phyloP scores from a whole-genome alignment of 208 protist species.

The Trypanosoma cruzi region DNA sequence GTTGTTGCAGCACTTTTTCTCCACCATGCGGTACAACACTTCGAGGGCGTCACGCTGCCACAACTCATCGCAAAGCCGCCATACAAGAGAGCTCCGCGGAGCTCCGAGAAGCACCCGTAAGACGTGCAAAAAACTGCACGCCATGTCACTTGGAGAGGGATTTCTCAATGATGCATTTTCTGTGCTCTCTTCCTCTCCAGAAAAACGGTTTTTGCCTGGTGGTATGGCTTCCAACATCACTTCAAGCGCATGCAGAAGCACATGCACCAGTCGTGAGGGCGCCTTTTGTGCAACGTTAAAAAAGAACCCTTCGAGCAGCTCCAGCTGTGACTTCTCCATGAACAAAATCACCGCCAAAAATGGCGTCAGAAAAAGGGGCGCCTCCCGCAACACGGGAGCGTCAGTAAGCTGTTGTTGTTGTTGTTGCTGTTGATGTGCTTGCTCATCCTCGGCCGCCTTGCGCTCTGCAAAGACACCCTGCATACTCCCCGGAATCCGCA shows the following conservation, averaged over 20 bases:
- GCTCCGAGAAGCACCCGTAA: slow-evolving; percentile 23
- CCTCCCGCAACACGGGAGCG: neutral
- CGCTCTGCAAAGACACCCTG: slow-evolving; percentile 9
- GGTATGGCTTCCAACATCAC: slow-evolving; percentile 4
- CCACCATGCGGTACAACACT: slow-evolving; percentile 50
- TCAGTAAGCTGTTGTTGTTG: slow-evolving; percentile 7
- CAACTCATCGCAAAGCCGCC: slow-evolving; percentile 54
- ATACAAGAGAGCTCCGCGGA: slow-evolving; percentile 28
- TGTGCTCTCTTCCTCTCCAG: neutral
- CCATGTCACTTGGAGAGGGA: slow-evolving; percentile 9
- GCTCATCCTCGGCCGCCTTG: neutral
- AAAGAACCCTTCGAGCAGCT: slow-evolving; percentile 29
- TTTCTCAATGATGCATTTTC: neutral
- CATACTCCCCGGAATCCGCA: slow-evolving; percentile 22
- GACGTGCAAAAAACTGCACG: slow-evolving; percentile 27
- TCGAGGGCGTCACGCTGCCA: slow-evolving; percentile 44
- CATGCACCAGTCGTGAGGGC: slow-evolving; percentile 21
- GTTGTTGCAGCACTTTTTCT: slow-evolving; percentile 42
- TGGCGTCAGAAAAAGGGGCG: slow-evolving; percentile 15
- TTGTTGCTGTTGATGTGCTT: slow-evolving; percentile 8
- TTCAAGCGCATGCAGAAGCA: slow-evolving; percentile 23
- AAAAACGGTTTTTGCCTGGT: neutral
- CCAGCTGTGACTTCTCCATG: slow-evolving; percentile 14
- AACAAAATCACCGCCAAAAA: slow-evolving; percentile 27
- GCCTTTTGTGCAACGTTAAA: slow-evolving; percentile 35